Evolutionary conservation across 495 filamentous ascomycete species (phyloP).

Genomic region (Aspergillus biplanus): DNA sequence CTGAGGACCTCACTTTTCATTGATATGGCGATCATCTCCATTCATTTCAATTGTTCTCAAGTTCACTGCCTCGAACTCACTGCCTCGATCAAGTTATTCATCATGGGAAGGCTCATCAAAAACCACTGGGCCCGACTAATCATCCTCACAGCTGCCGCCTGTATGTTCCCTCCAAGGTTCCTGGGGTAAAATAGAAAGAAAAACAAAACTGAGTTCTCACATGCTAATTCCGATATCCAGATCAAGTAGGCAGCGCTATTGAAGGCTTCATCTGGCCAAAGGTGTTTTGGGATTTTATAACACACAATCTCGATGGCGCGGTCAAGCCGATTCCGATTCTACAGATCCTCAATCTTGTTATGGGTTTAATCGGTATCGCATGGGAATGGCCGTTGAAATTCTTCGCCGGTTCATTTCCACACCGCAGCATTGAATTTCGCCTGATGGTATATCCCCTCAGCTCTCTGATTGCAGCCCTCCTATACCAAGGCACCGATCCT

Average conservation of each 20-base stretch:
- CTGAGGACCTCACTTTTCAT: constrained; percentile 11
- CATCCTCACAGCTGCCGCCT: constrained; percentile 79
- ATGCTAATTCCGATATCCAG: constrained; percentile 40
- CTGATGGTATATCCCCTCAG: constrained; percentile 82
- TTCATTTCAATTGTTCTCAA: no score
- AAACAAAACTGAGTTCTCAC: constrained; percentile 32
- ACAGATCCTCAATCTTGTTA: constrained; percentile 92
- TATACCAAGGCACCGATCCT: constrained; percentile 92
- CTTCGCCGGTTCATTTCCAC: constrained; percentile 66
- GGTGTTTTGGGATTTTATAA: constrained; percentile 96
- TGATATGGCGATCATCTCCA: constrained; percentile 5
- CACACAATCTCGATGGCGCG: constrained; percentile 83
- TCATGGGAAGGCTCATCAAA: constrained; percentile 97
- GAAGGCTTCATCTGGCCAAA: constrained; percentile 98
- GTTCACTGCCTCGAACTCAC: constrained; percentile 9
- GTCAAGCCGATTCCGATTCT: constrained; percentile 88
- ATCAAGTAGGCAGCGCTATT: constrained; percentile 84
- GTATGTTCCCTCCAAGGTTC: constrained; percentile 55
- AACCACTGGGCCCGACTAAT: constrained; percentile 98
- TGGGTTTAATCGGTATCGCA: constrained; percentile 76
- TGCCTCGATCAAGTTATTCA: constrained; percentile 24
- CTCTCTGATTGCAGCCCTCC: constrained; percentile 70
- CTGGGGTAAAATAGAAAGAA: not conserved
- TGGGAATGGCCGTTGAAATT: constrained; percentile 89
- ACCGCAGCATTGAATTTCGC: constrained; percentile 85